Conservation (phyloP, 202 grass and related monocot species). For the Sporobolus alterniflorus region DNA sequence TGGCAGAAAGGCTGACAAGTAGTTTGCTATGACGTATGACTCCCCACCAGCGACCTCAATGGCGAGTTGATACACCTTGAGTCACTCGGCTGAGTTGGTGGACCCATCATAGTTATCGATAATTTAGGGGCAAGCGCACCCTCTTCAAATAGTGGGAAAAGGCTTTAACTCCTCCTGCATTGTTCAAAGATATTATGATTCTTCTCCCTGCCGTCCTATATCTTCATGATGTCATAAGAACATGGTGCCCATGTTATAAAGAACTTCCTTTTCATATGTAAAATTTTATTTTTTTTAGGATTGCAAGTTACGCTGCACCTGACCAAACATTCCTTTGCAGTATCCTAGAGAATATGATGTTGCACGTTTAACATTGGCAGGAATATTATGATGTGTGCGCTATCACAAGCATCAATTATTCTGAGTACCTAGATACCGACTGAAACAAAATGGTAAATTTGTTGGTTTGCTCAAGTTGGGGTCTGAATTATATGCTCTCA, state of each 20-base stretch:
- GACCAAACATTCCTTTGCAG: not conserved
- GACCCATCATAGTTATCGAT: too few relatives aligned
- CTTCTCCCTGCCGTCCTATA: not conserved
- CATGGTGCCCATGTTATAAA: not conserved
- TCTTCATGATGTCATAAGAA: not conserved
- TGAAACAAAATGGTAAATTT: not conserved
- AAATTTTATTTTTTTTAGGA: not conserved
- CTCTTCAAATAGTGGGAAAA: too few relatives aligned
- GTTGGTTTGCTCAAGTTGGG: not conserved
- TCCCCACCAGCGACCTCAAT: too few relatives aligned
- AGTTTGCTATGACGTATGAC: too few relatives aligned
- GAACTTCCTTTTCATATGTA: not conserved
- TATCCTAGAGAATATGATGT: not conserved
- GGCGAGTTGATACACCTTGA: too few relatives aligned
- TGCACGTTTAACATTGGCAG: not conserved
- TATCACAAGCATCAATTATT: not conserved
- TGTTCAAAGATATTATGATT: not conserved
- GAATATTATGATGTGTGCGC: not conserved
- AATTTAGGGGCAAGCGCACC: too few relatives aligned
- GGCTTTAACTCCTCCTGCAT: too few relatives aligned
- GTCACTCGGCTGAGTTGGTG: too few relatives aligned
- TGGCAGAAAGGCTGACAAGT: too few relatives aligned
- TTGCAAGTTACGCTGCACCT: not conserved
- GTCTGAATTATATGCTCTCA: not conserved
- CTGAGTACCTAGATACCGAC: not conserved